Evolutionary conservation across 140 eudicot genomes (phyloP).

Genomic region (Cichorium intybus): DNA sequence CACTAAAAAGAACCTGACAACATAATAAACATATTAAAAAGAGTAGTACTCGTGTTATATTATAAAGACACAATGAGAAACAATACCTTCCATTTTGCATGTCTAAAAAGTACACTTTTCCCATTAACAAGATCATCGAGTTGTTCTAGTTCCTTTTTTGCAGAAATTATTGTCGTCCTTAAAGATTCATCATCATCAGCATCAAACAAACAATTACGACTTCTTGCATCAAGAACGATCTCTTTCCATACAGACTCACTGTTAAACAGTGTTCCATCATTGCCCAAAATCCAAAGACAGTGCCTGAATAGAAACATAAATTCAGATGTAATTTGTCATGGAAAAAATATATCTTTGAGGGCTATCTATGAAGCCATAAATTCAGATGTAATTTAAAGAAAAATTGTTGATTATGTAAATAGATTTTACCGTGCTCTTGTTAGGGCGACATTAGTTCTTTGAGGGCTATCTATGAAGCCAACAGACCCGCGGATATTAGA

Average conservation of each 20-base stretch:
- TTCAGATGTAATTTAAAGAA: too few relatives aligned
- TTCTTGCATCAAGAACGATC: conserved; percentile 49
- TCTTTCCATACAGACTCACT: conserved; percentile 54
- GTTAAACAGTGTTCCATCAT: conserved; percentile 46
- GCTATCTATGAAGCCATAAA: too few relatives aligned
- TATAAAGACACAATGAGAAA: neutral
- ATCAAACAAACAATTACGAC: conserved; percentile 54
- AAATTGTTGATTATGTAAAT: neutral
- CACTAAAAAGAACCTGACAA: conserved; percentile 67
- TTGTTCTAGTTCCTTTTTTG: conserved; percentile 60
- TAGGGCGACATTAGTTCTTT: conserved; percentile 72
- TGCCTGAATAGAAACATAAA: conserved; percentile 36
- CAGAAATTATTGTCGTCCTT: conserved; percentile 39
- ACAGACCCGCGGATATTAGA: conserved; percentile 51
- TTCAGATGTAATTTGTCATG: neutral
- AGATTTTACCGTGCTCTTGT: conserved; percentile 69
- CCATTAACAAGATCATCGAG: conserved; percentile 65
- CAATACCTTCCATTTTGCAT: conserved; percentile 74
- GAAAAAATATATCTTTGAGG: too few relatives aligned
- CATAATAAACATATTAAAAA: neutral
- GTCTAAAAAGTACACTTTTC: conserved; percentile 59
- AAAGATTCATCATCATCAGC: conserved; percentile 59
- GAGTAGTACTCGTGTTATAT: neutral
- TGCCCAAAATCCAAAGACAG: conserved; percentile 75
- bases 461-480: conserved; percentile 56